Percentiles rank a stretch among this genome's conserved stretches.
These are phyloP conservation scores for Chaetothyriales sp. DNA, from an alignment of 2,329 filamentous ascomycete genomes.

Conservation along the genomic window DNA sequence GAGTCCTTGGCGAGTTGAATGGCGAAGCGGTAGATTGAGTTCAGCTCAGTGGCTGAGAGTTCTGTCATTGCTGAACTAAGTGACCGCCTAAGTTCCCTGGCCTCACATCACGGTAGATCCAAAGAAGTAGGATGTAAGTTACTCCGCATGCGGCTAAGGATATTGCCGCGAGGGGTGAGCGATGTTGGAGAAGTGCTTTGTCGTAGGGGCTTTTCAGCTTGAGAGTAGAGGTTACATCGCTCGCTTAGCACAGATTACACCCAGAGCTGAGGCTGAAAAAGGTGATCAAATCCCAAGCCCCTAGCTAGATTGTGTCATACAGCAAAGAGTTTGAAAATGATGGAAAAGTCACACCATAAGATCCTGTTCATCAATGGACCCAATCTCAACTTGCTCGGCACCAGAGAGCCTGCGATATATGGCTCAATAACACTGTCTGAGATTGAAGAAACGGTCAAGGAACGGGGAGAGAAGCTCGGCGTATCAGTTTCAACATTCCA, in stretches of 20 bases:
- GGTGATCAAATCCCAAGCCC: no score
- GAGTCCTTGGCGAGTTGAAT: conserved; percentile 57
- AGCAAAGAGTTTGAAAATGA: neutral
- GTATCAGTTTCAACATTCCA: conserved; percentile 49
- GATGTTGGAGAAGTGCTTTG: neutral
- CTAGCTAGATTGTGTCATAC: no score
- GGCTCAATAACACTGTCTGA: conserved; percentile 54
- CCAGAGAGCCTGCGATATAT: conserved; percentile 60
- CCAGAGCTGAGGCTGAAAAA: no score
- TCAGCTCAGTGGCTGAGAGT: conserved; percentile 34
- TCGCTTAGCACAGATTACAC: no score
- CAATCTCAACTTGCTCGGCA: conserved; percentile 68
- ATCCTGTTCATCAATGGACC: conserved; percentile 70
- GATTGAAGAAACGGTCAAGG: conserved; percentile 38
- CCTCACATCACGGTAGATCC: no score
- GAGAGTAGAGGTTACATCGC: no score
- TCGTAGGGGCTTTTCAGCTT: no score
- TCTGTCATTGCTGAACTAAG: neutral
- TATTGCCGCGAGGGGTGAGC: neutral
- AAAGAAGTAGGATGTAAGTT: neutral
- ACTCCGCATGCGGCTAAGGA: neutral
- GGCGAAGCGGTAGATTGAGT: conserved; percentile 57
- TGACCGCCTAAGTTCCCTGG: no score
- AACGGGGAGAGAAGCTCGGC: conserved; percentile 38
- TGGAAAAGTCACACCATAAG: conserved; percentile 7